Percentiles rank a stretch among this genome's conserved stretches.
Conservation (phyloP, 495 filamentous ascomycete species). For the Penicillium manginii region DNA sequence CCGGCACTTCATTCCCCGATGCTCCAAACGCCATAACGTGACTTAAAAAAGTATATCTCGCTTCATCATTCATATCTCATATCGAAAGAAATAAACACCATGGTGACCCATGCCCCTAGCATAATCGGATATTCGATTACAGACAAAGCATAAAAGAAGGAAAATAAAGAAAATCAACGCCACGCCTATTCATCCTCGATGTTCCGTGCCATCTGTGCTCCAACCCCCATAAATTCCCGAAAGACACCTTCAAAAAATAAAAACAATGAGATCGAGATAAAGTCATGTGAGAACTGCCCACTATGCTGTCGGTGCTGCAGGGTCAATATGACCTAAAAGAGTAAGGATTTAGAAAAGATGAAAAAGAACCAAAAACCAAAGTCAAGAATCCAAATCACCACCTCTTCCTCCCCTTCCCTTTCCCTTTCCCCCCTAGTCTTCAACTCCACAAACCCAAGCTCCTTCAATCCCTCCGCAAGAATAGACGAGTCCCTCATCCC, state of each 20-base stretch:
- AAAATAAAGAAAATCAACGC: neutral
- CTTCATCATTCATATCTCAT: slow-evolving; percentile 13
- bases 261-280: neutral
- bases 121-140: neutral
- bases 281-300: neutral
- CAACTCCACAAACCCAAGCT: slow-evolving; percentile 50
- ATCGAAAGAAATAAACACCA: slow-evolving; percentile 12
- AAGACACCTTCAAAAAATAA: slow-evolving; percentile 3
- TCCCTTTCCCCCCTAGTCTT: slow-evolving; percentile 51
- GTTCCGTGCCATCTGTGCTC: neutral
- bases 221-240: slow-evolving; percentile 1
- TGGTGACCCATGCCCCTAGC: neutral
- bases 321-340: neutral
- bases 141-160: neutral
- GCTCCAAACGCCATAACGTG: neutral
- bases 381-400: slow-evolving; percentile 8
- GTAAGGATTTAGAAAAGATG: too few relatives aligned
- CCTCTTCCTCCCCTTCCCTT: slow-evolving; percentile 45
- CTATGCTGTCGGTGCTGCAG: neutral
- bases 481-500: slow-evolving; percentile 72
- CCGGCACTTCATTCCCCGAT: neutral
- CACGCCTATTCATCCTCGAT: neutral
- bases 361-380: neutral
- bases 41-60: neutral
- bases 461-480: slow-evolving; percentile 45